A percentile compares a stretch with the other conserved stretches of the same genome.
Conservation (phyloP, 2,329 filamentous ascomycete species). For the Fonsecaea erecta region DNA sequence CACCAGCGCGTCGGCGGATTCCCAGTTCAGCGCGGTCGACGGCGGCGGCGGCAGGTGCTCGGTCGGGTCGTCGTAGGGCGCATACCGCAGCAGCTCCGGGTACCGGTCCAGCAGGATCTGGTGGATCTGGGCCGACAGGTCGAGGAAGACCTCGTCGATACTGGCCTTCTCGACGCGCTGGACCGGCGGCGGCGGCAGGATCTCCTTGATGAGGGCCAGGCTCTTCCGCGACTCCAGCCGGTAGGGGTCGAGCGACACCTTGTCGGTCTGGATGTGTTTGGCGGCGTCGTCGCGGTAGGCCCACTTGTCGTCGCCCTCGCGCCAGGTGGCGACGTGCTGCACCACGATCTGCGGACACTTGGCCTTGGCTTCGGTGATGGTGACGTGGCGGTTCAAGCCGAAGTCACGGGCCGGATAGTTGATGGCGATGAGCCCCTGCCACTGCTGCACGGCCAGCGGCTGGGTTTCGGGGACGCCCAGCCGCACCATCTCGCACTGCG, state of each 20-base stretch:
- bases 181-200: conserved; percentile 63
- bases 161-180: conserved; percentile 89
- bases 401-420: conserved; percentile 89
- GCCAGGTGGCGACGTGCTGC: conserved; percentile 95
- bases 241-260: conserved; percentile 93
- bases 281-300: conserved; percentile 83
- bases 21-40: conserved; percentile 78
- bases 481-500: conserved; percentile 92
- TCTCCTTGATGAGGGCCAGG: conserved; percentile 74
- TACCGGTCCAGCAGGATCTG: conserved; percentile 74
- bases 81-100: conserved; percentile 70
- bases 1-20: conserved; percentile 77
- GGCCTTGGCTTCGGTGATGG: conserved; percentile 79
- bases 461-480: conserved; percentile 73
- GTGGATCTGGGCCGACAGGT: conserved; percentile 84
- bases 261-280: conserved; percentile 80
- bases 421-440: conserved; percentile 91
- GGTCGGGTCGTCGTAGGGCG: conserved; percentile 74
- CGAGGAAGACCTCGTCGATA: conserved; percentile 94
- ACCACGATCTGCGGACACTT: conserved; percentile 81
- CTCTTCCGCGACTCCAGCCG: conserved; percentile 83
- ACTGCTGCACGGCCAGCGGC: conserved; percentile 93
- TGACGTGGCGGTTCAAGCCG: conserved; percentile 79
- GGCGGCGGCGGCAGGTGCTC: conserved; percentile 75
- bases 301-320: conserved; percentile 90